Percentiles rank a stretch among this genome's conserved stretches.
Evolutionary conservation across 192 early-diverging fungal species (phyloP).

Genomic region (Rhizoclosmatium globosum): DNA sequence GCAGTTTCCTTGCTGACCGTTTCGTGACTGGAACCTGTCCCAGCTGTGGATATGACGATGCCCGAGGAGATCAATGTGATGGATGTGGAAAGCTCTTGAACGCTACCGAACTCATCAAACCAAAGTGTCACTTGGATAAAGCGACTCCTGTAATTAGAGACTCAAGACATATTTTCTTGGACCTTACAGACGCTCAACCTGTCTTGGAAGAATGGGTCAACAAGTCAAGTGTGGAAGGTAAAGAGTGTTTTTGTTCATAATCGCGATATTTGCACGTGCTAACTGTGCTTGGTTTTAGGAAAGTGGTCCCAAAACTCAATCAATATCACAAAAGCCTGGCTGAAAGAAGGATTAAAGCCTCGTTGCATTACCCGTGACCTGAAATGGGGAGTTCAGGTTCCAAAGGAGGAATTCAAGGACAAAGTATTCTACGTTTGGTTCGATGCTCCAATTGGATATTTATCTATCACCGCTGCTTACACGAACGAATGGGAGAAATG

Average conservation of each 20-base stretch:
- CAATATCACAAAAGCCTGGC: slow-evolving; percentile 90
- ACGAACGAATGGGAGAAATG: slow-evolving; percentile 94
- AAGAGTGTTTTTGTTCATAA: slow-evolving; percentile 10
- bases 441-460: slow-evolving; percentile 97
- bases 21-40: slow-evolving; percentile 98
- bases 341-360: slow-evolving; percentile 90
- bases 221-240: slow-evolving; percentile 72
- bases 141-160: slow-evolving; percentile 81
- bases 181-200: slow-evolving; percentile 82
- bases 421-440: slow-evolving; percentile 99
- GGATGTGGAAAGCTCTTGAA: slow-evolving; percentile 89
- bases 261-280: neutral
- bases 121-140: slow-evolving; percentile 92
- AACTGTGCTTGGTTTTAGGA: slow-evolving; percentile 38
- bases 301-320: slow-evolving; percentile 89
- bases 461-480: slow-evolving; percentile 97
- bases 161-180: slow-evolving; percentile 91
- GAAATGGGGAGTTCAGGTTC: slow-evolving; percentile 98
- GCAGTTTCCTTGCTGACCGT: slow-evolving; percentile 94
- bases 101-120: slow-evolving; percentile 90
- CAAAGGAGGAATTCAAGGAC: slow-evolving; percentile 78
- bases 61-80: slow-evolving; percentile 99
- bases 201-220: slow-evolving; percentile 78
- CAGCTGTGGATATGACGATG: slow-evolving; percentile 75
- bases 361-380: slow-evolving; percentile 98